Conservation (phyloP, 2,329 filamentous ascomycete genomes). For the Davidsoniella neocaledoniae region DNA sequence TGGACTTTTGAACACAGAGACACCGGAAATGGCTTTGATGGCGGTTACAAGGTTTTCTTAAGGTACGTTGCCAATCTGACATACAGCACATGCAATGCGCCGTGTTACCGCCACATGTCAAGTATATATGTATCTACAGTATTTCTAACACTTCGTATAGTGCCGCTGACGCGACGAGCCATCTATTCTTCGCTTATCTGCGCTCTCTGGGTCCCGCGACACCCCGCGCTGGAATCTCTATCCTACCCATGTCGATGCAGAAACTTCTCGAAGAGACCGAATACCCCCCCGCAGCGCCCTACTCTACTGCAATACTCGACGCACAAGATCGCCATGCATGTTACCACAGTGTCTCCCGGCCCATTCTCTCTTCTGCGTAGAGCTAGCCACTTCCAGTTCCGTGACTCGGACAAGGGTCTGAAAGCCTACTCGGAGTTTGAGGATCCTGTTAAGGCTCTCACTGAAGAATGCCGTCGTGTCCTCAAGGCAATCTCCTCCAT, state of each 20-base stretch:
- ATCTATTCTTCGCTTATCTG: slow-evolving; percentile 95
- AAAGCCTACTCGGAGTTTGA: slow-evolving; percentile 77
- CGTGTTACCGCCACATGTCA: not conserved
- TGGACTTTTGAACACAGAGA: slow-evolving; percentile 94
- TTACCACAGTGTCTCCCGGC: slow-evolving; percentile 84
- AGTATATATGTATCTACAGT: not conserved
- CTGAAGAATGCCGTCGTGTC: slow-evolving; percentile 85
- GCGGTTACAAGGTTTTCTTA: slow-evolving; percentile 79
- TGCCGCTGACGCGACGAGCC: slow-evolving; percentile 86
- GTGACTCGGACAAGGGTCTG: slow-evolving; percentile 71
- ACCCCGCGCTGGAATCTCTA: slow-evolving; percentile 60
- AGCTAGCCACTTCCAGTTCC: slow-evolving; percentile 89
- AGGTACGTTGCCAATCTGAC: slow-evolving; percentile 21
- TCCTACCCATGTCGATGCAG: slow-evolving; percentile 78
- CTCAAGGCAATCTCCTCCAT: slow-evolving; percentile 73
- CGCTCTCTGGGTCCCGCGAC: slow-evolving; percentile 75
- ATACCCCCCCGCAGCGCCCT: slow-evolving; percentile 72
- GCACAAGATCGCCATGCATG: slow-evolving; percentile 89
- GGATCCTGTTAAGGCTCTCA: slow-evolving; percentile 73
- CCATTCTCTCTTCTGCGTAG: slow-evolving; percentile 81
- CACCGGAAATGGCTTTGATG: slow-evolving; percentile 79
- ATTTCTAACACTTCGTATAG: slow-evolving; percentile 24
- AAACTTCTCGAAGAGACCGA: slow-evolving; percentile 82
- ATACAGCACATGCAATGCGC: not conserved
- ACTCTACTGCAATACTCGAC: slow-evolving; percentile 62